Evolutionary conservation across 495 filamentous ascomycete genomes (phyloP).

Genomic region (Podospora didyma): DNA sequence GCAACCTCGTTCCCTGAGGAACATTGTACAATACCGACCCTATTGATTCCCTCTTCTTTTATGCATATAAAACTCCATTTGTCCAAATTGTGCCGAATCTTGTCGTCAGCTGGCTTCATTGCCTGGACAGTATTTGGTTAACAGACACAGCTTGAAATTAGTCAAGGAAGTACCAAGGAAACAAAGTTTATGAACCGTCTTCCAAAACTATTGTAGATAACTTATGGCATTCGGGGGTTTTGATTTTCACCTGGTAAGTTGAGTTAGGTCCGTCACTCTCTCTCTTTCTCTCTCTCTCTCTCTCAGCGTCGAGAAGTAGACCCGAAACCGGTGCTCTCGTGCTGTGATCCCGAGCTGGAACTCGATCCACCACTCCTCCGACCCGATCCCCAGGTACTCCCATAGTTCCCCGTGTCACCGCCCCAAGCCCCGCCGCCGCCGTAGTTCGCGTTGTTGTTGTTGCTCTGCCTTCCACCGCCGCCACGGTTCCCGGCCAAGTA

Average conservation of each 20-base stretch:
- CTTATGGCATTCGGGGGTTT: too few relatives aligned
- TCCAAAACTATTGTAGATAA: neutral
- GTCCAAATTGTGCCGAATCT: too few relatives aligned
- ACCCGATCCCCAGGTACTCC: constrained; percentile 38
- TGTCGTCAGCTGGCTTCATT: too few relatives aligned
- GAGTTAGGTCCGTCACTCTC: too few relatives aligned
- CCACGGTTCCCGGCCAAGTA: constrained; percentile 60
- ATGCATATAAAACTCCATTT: neutral
- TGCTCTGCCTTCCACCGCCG: too few relatives aligned
- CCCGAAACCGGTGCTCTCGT: constrained; percentile 86
- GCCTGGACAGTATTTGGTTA: too few relatives aligned
- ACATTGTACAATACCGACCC: constrained; percentile 13
- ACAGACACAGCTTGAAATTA: too few relatives aligned
- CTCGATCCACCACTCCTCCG: constrained; percentile 15
- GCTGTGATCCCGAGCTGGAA: constrained; percentile 48
- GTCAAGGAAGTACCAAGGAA: too few relatives aligned
- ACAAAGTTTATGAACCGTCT: too few relatives aligned
- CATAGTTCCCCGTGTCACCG: neutral
- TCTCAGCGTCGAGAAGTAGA: constrained; percentile 71
- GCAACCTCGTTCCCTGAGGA: neutral
- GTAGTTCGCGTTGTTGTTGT: constrained; percentile 24
- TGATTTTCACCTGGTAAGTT: neutral
- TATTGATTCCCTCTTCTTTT: constrained; percentile 8
- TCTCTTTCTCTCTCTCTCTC: too few relatives aligned
- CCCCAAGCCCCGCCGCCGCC: constrained; percentile 27